Conservation (phyloP, 83 land plant genomes). For the Diphasiastrum complanatum region DNA sequence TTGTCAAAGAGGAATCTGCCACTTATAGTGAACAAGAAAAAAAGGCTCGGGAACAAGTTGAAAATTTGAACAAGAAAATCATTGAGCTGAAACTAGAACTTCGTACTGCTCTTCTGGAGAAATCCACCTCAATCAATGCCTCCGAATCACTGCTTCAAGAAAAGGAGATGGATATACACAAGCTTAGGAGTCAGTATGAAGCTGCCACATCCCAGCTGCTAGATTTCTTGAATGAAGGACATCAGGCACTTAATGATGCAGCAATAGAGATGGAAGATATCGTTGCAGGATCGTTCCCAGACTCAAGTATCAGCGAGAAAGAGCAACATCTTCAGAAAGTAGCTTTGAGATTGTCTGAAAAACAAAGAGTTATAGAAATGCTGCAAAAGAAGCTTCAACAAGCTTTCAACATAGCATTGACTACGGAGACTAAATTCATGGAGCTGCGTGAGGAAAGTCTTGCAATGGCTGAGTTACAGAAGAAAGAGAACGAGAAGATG, state of each 20-base stretch:
- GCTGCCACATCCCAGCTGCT: conserved; percentile 16
- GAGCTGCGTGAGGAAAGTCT: conserved; percentile 13
- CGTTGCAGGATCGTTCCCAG: conserved; percentile 12
- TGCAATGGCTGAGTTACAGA: too few species aligned
- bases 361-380: conserved; percentile 6
- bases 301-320: not conserved
- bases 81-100: not conserved
- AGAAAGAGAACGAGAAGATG: conserved; percentile 4
- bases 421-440: conserved; percentile 12
- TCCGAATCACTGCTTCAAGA: conserved; percentile 30
- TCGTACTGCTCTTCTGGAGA: not conserved
- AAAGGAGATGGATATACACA: conserved; percentile 45
- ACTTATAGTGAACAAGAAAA: conserved; percentile 2
- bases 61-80: conserved; percentile 4
- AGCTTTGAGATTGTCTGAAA: not conserved
- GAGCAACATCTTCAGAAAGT: not conserved
- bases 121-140: not conserved
- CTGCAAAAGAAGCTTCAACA: conserved; percentile 18
- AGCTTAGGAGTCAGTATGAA: conserved; percentile 13
- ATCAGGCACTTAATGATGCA: conserved; percentile 26
- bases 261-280: conserved; percentile 29
- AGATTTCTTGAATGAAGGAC: conserved; percentile 24
- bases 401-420: conserved; percentile 16
- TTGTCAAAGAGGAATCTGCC: conserved; percentile 8
- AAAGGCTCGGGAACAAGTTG: conserved; percentile 5